Conservation (phyloP, 495 filamentous ascomycete genomes). For the Trichoderma orchidacearum region DNA sequence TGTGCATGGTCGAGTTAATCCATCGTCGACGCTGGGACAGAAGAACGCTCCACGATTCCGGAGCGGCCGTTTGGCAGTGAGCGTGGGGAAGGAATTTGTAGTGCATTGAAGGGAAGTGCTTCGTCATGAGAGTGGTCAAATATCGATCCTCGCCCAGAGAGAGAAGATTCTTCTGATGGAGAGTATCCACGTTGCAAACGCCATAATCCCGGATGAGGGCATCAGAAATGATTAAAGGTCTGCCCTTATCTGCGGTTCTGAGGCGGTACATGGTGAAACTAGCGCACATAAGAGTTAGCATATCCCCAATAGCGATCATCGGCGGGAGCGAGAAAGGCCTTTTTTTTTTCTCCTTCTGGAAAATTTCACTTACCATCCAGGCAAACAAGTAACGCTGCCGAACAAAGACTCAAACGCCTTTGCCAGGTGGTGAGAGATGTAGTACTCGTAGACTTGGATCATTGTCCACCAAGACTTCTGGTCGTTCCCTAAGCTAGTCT, state of each 20-base stretch:
- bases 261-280: conserved; percentile 99
- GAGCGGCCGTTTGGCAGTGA: conserved; percentile 82
- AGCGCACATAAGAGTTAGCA: conserved; percentile 16
- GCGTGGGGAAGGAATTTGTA: conserved; percentile 94
- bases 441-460: conserved; percentile 99
- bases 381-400: conserved; percentile 91
- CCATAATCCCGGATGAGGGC: conserved; percentile 78
- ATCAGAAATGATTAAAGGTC: conserved; percentile 83
- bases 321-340: too few species aligned
- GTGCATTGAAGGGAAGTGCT: conserved; percentile 88
- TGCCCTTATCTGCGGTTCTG: conserved; percentile 80
- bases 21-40: conserved; percentile 91
- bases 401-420: conserved; percentile 96
- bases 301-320: too few species aligned
- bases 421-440: conserved; percentile 84
- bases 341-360: too few species aligned
- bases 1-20: conserved; percentile 99
- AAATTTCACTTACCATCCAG: conserved; percentile 69
- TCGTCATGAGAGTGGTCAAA: conserved; percentile 94
- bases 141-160: conserved; percentile 95
- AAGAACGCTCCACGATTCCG: conserved; percentile 83
- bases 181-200: conserved; percentile 76
- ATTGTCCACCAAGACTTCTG: conserved; percentile 95
- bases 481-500: conserved; percentile 93
- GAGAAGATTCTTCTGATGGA: conserved; percentile 97